phyloP scores from a whole-genome alignment of 805 yeast species.

The Cyberlindnera saturnus region DNA sequence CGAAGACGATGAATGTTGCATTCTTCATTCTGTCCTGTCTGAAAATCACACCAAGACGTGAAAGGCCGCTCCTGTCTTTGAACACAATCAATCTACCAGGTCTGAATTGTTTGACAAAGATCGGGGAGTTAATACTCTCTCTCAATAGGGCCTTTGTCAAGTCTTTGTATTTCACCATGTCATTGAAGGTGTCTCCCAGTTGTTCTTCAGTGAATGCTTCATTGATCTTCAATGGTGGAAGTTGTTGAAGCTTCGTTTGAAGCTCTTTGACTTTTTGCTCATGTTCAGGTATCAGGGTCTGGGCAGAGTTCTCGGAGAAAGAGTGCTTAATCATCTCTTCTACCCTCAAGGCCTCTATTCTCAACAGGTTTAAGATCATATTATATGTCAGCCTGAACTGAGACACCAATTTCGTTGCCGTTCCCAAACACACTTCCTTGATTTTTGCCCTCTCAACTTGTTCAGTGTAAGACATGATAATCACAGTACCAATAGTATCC shows the following conservation, averaged over 20 bases:
- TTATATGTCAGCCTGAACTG: constrained; percentile 93
- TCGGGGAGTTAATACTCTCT: constrained; percentile 41
- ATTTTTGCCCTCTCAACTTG: constrained; percentile 54
- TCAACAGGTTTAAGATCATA: constrained; percentile 84
- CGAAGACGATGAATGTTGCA: constrained; percentile 30
- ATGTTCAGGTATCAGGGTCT: constrained; percentile 80
- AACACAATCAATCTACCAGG: constrained; percentile 56
- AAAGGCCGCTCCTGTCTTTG: constrained; percentile 36
- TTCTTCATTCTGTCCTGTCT: constrained; percentile 26
- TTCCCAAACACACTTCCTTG: constrained; percentile 79
- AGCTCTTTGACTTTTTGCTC: constrained; percentile 56
- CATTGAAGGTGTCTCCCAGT: constrained; percentile 38
- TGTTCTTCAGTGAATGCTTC: constrained; percentile 34
- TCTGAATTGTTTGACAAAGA: constrained; percentile 41
- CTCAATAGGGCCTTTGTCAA: constrained; percentile 39
- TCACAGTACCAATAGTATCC: constrained; percentile 90
- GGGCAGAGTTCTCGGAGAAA: constrained; percentile 86
- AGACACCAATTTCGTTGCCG: constrained; percentile 82
- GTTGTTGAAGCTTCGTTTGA: constrained; percentile 37
- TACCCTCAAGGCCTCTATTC: constrained; percentile 93
- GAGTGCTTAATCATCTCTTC: constrained; percentile 98
- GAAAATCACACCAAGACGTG: constrained; percentile 49
- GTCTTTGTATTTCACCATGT: constrained; percentile 40
- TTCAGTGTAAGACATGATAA: constrained; percentile 75
- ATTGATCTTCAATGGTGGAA: constrained; percentile 27